Evolutionary conservation across 805 yeast genomes (phyloP), one percentile per base, ranked within the genome.

Genomic region (Naumovozyma baii): DNA sequence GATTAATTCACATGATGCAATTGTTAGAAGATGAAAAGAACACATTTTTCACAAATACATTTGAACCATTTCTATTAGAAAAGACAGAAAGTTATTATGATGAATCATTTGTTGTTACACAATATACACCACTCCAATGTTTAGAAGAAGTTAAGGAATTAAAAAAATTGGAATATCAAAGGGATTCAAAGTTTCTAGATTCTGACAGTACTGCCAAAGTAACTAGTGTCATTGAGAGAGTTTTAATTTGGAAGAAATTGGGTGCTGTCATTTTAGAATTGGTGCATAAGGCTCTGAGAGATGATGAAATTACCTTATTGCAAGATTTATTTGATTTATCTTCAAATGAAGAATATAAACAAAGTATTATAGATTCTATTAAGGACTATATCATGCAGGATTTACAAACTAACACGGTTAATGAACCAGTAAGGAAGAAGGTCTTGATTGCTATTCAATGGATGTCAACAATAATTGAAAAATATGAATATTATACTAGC

Each of bases 1-100:
- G 5, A 12, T 22, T 8, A 16, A 18, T 5, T 14, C 37, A 9
- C 32, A 83, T 88, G 87, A 69, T 84, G 55, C 92, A 84, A 51
- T 63, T 79, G 33, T 61, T 84, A 28, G 80, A 74, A 42, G 67
- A 64, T 39, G 81, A 75, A 41, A 49, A 54, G 28, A 87, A 79
- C 41, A 78, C 73, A 39, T 80, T 76, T 46, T 86, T 82, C 52
- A 63, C 68, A 18, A 70, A 67, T 15, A 69, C 64, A 33, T 82
- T 87, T 55, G 95, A 85, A 49, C 87, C 85, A 0, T 61, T 56
- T 37, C 69, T 84, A 33, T 51, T 84, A 37, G 54, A 64, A 3
- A 69, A 69, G 25, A 74, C 90, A 1, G 72, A 68, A 40, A 58
- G 61, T 1, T 84, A 72, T 55, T 88, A 80, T 53, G 52, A 63